These are phyloP conservation scores for Stephania japonica DNA, from an alignment of 164 flowering plant species.

Conservation along the genomic window DNA sequence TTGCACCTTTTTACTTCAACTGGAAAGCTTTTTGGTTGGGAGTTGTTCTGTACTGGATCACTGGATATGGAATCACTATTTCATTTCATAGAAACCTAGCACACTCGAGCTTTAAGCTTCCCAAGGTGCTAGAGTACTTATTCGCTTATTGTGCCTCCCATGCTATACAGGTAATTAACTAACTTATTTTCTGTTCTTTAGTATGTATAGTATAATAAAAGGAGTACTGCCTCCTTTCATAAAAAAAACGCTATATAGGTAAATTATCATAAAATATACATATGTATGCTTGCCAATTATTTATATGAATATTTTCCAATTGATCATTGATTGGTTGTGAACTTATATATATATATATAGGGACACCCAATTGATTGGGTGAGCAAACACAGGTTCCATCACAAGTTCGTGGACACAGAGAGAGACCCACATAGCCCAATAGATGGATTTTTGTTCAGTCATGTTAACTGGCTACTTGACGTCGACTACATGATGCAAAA, in stretches of 20 bases:
- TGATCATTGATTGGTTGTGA: too few relatives aligned
- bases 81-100: conserved; percentile 73
- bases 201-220: too few relatives aligned
- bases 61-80: conserved; percentile 69
- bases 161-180: conserved; percentile 54
- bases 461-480: conserved; percentile 81
- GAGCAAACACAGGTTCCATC: conserved; percentile 77
- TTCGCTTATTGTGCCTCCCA: conserved; percentile 73
- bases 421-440: conserved; percentile 79
- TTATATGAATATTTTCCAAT: too few relatives aligned
- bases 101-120: conserved; percentile 72
- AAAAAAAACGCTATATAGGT: too few relatives aligned
- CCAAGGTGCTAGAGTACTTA: conserved; percentile 79
- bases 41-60: conserved; percentile 39
- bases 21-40: conserved; percentile 61
- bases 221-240: too few relatives aligned
- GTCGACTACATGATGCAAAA: conserved; percentile 29
- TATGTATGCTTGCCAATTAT: too few relatives aligned
- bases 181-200: too few relatives aligned
- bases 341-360: conserved; percentile 34
- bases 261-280: too few relatives aligned
- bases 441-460: conserved; percentile 87
- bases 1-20: conserved; percentile 60
- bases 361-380: conserved; percentile 89
- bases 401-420: conserved; percentile 73